phyloP scores from a whole-genome alignment of 352 stramenopile genomes.

The Phytophthora sansomeana region DNA sequence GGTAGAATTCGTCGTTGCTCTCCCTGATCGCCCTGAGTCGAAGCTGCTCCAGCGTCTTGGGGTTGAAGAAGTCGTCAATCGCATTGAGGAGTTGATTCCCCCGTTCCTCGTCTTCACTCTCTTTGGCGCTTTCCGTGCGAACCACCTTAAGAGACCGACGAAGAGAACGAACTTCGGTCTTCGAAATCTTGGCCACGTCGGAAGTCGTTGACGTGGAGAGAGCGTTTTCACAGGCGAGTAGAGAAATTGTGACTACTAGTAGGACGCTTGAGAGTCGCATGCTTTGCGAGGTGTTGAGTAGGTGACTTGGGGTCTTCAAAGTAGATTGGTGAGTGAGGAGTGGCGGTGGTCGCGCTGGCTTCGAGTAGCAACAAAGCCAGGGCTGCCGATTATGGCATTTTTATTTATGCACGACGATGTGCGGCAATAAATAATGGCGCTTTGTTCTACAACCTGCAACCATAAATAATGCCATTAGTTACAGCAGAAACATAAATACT shows the following conservation, averaged over 20 bases:
- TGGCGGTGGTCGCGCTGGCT: background rate
- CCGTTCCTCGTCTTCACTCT: background rate
- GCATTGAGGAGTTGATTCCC: background rate
- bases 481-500: too few species aligned
- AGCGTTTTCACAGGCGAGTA: background rate
- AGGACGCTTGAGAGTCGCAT: background rate
- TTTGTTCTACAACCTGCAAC: too few species aligned
- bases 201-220: background rate
- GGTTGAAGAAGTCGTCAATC: conserved; percentile 3
- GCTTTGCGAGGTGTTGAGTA: background rate
- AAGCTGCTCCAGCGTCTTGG: background rate
- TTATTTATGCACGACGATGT: too few species aligned
- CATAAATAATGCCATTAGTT: too few species aligned
- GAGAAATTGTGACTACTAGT: background rate
- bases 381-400: too few species aligned
- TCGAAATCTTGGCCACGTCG: background rate
- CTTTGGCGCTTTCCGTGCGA: background rate
- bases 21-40: background rate
- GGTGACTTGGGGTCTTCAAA: background rate
- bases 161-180: background rate
- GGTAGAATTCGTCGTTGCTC: background rate
- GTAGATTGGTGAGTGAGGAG: background rate
- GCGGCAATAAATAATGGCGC: too few species aligned
- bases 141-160: background rate
- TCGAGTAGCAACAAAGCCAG: background rate